Base-by-base conservation (phyloP, 805 yeast genomes). In the Cyberlindnera japonica region DNA sequence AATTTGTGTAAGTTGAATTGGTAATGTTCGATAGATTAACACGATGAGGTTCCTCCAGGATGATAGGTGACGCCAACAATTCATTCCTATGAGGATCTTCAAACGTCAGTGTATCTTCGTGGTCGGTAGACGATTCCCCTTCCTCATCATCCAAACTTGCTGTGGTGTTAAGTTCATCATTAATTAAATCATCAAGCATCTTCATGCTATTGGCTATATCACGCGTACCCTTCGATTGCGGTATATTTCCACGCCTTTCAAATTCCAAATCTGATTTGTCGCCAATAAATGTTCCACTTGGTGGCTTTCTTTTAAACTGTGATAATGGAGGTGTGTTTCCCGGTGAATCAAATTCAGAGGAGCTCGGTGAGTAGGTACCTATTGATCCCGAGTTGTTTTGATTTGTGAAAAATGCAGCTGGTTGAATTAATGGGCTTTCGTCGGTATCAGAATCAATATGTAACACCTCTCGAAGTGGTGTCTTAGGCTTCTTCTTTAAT, bases 301-400 rank as follows among this genome's bases (percentile, higher is more conserved):
- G 32, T 20, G 53, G 52, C 31, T 48, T 48, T 10, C 30, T 36
- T 28, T 43, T 45, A 20, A 33, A 34, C n/a, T 43, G 46, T 8
- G 38, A 41, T 30, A 45, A 32, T 12, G 52, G 48, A 6, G 55
- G 55, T 15, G 52, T 50, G 23, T 45, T 33, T 24, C 58, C 62
- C 8, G 71, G 71, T 7, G 71, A 64, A 25, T 66, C 72, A 41
- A 68, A 59, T 37, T 69, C 74, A 1, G 72, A 67, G 3, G 72
- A 67, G 6, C 71, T 65, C 15, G 75, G 74, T 3, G 74, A 68
- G 50, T 63, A 70, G 12, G 70, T 71, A 1, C 75, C 75, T 29
- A 70, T 68, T 2, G 72, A 66, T 13, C 67, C 66, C 2, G 58
- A 51, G 8, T 57, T 57, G 30, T 63, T 63, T 3, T 62, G 58